Percentiles rank a stretch among this genome's conserved stretches.
These are phyloP conservation scores for Saxophila tyrrhenica DNA, from an alignment of 495 filamentous ascomycete species.

Conservation along the genomic window DNA sequence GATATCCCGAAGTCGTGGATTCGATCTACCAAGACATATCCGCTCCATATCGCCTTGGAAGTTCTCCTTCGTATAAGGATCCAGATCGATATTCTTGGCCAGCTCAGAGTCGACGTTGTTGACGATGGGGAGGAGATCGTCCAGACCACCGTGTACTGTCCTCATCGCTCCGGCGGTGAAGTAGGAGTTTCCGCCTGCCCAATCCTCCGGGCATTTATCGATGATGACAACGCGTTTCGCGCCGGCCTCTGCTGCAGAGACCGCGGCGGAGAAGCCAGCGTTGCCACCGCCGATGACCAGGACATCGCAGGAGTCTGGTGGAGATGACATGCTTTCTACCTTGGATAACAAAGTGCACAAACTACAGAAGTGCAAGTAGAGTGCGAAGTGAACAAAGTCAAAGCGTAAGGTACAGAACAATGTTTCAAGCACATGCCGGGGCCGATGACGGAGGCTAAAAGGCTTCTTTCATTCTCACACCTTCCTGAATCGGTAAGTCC, in stretches of 20 bases:
- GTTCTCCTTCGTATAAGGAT: slow-evolving; percentile 34
- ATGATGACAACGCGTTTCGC: slow-evolving; percentile 33
- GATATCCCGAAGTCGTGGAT: slow-evolving; percentile 32
- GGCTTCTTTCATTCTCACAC: too few relatives aligned
- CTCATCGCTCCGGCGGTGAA: slow-evolving; percentile 50
- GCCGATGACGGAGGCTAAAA: too few relatives aligned
- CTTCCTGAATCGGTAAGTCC: too few relatives aligned
- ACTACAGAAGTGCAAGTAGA: too few relatives aligned
- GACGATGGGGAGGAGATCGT: slow-evolving; percentile 38
- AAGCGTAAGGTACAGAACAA: too few relatives aligned
- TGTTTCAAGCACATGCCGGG: too few relatives aligned
- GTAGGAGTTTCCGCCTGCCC: slow-evolving; percentile 47
- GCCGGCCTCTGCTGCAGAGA: slow-evolving; percentile 35
- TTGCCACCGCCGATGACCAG: slow-evolving; percentile 48
- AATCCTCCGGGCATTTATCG: slow-evolving; percentile 41
- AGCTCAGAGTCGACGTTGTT: slow-evolving; percentile 34
- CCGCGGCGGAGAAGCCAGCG: slow-evolving; percentile 47
- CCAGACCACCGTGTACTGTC: slow-evolving; percentile 36
- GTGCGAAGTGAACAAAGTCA: too few relatives aligned
- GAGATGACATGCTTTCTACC: background rate
- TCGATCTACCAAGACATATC: slow-evolving; percentile 37
- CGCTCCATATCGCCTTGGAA: slow-evolving; percentile 41
- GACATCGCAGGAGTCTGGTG: slow-evolving; percentile 31
- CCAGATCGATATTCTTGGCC: slow-evolving; percentile 35
- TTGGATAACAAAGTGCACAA: too few relatives aligned